phyloP scores from a whole-genome alignment of 306 rosid genomes.

The Canavalia gladiata region DNA sequence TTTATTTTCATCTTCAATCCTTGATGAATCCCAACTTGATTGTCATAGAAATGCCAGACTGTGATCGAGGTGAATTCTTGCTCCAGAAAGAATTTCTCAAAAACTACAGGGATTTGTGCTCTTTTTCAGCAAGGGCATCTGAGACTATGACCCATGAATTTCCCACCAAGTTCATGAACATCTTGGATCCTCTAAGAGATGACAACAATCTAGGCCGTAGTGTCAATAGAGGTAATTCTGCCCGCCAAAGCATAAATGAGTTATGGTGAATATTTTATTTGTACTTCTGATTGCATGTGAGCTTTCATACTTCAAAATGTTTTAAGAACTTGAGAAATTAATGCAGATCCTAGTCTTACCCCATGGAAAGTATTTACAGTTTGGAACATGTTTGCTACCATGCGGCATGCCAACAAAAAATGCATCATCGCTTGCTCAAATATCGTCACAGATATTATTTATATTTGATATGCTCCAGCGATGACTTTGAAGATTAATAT shows the following conservation, averaged over 20 bases:
- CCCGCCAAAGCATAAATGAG: constrained; percentile 33
- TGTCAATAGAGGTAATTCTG: constrained; percentile 62
- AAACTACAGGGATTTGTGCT: constrained; percentile 59
- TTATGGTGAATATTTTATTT: constrained; percentile 14
- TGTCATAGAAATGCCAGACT: constrained; percentile 57
- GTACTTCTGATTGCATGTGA: constrained; percentile 10
- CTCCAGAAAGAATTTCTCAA: constrained; percentile 65
- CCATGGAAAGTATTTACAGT: neutral
- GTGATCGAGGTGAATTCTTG: constrained; percentile 50
- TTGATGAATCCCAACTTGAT: constrained; percentile 41
- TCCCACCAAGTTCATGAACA: constrained; percentile 63
- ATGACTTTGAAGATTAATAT: constrained; percentile 11
- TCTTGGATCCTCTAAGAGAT: constrained; percentile 74
- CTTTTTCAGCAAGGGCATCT: constrained; percentile 44
- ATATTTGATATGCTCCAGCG: constrained; percentile 19
- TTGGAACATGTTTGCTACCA: neutral
- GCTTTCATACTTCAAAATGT: neutral
- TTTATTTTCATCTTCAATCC: constrained; percentile 35
- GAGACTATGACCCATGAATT: constrained; percentile 54
- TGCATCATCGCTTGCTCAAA: neutral
- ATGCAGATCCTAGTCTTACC: neutral
- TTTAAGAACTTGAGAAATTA: constrained; percentile 8
- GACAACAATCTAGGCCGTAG: constrained; percentile 80
- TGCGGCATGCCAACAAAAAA: no score
- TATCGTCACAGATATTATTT: constrained; percentile 10